phyloP scores from a whole-genome alignment of 1,284 basidiomycete genomes.

The Taiwanofungus camphoratus region DNA sequence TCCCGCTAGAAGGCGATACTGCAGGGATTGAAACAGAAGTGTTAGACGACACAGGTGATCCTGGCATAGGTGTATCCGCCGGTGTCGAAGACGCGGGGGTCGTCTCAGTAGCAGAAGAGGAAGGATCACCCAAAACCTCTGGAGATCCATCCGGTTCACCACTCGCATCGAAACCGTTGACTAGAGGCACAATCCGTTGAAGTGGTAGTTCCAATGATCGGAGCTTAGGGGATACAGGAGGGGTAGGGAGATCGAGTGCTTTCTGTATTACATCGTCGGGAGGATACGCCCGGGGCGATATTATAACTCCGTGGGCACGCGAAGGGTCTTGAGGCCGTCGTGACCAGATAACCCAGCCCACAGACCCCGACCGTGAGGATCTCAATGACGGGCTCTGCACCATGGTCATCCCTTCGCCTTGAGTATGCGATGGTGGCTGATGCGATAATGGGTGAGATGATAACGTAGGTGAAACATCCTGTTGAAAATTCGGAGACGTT shows the following conservation, averaged over 20 bases:
- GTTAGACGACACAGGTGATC: slow-evolving; percentile 53
- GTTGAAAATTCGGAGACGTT: background rate
- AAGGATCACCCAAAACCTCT: slow-evolving; percentile 17
- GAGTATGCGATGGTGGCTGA: slow-evolving; percentile 3
- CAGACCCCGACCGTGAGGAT: too few species aligned
- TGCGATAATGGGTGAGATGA: background rate
- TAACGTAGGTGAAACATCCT: too few species aligned
- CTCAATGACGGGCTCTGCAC: too few species aligned
- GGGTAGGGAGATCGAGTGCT: slow-evolving; percentile 48
- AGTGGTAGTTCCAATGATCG: slow-evolving; percentile 4
- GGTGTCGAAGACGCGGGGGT: slow-evolving; percentile 36
- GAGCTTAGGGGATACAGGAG: slow-evolving; percentile 29
- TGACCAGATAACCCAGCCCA: slow-evolving; percentile 59
- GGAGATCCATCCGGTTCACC: slow-evolving; percentile 11
- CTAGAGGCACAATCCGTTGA: slow-evolving; percentile 3
- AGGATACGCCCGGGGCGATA: slow-evolving; percentile 54
- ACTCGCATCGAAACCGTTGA: background rate
- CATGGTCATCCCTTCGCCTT: too few species aligned
- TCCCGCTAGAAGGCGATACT: slow-evolving; percentile 19
- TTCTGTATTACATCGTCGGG: slow-evolving; percentile 47
- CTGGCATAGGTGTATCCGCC: slow-evolving; percentile 44
- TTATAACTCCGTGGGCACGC: slow-evolving; percentile 59
- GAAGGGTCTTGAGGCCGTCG: slow-evolving; percentile 55
- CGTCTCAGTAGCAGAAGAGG: slow-evolving; percentile 33
- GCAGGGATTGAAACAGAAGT: slow-evolving; percentile 47